A percentile compares a stretch with the other conserved stretches of the same genome.
Evolutionary conservation across 257 asterid species (phyloP).

Genomic region (Fraxinus quadrangulata): DNA sequence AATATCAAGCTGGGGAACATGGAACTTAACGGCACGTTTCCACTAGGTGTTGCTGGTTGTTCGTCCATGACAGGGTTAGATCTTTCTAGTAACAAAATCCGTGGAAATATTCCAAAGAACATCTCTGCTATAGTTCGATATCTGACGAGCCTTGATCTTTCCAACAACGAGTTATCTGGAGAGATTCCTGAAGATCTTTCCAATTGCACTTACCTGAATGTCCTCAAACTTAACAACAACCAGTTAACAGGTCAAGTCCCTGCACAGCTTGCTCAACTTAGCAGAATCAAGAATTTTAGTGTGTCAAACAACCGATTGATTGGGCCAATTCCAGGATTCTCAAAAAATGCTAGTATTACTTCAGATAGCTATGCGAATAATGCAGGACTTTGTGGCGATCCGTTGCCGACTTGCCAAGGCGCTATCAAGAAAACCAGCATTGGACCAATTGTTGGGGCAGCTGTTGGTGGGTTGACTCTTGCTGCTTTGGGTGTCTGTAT

Average conservation of each 20-base stretch:
- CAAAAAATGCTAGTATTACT: slow-evolving; percentile 2
- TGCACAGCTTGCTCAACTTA: not conserved
- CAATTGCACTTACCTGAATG: slow-evolving; percentile 3
- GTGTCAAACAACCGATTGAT: slow-evolving; percentile 15
- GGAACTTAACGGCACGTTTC: slow-evolving; percentile 32
- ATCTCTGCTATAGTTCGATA: not conserved
- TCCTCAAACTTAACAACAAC: slow-evolving; percentile 17
- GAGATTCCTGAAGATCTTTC: slow-evolving; percentile 24
- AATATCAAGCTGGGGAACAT: not conserved
- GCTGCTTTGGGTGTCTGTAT: slow-evolving; percentile 32
- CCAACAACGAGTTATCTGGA: slow-evolving; percentile 28
- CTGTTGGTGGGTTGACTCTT: slow-evolving; percentile 41
- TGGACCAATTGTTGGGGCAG: slow-evolving; percentile 41
- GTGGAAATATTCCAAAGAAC: slow-evolving; percentile 28
- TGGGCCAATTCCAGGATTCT: slow-evolving; percentile 16
- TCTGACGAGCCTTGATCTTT: slow-evolving; percentile 25
- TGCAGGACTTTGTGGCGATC: slow-evolving; percentile 43
- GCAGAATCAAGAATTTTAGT: not conserved
- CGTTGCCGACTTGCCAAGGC: slow-evolving; percentile 29
- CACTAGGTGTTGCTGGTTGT: slow-evolving; percentile 21
- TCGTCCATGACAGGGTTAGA: slow-evolving; percentile 17
- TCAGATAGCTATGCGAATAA: slow-evolving; percentile 37
- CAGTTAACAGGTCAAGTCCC: slow-evolving; percentile 29
- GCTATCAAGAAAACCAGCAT: slow-evolving; percentile 27
- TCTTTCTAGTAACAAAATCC: slow-evolving; percentile 26